These are phyloP conservation scores for Carallia pectinifolia DNA, from an alignment of 345 rosid genomes.

Conservation along the genomic window DNA sequence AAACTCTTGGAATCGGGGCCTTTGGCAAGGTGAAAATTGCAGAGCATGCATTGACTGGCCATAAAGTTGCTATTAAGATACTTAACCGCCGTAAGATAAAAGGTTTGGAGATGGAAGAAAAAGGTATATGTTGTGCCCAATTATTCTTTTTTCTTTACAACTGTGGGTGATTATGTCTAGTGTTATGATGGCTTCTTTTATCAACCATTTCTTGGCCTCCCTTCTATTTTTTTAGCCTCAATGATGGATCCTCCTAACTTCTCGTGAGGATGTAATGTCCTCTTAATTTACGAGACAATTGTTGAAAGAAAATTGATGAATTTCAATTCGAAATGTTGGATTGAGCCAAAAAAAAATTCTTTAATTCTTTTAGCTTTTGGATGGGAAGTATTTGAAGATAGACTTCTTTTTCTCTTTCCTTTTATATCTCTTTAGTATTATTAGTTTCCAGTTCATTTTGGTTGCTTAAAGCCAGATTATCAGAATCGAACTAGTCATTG, in stretches of 20 bases:
- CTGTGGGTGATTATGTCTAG: background rate
- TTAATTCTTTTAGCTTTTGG: background rate
- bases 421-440: background rate
- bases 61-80: slow-evolving; percentile 93
- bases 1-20: slow-evolving; percentile 87
- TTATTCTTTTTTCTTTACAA: background rate
- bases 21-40: slow-evolving; percentile 96
- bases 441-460: background rate
- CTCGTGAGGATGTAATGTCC: background rate
- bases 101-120: slow-evolving; percentile 85
- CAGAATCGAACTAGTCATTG: no score
- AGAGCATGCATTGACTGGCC: slow-evolving; percentile 76
- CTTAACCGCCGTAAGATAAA: slow-evolving; percentile 81
- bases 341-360: background rate
- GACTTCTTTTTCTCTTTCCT: background rate
- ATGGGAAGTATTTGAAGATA: background rate
- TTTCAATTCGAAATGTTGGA: background rate
- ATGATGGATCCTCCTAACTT: background rate
- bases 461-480: background rate
- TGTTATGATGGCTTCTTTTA: background rate
- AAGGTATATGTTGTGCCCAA: slow-evolving; percentile 44
- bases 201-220: background rate
- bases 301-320: background rate
- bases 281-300: background rate
- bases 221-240: background rate